phyloP scores from a whole-genome alignment of 208 protist genomes.

The Leptomonas pyrrhocoris region DNA sequence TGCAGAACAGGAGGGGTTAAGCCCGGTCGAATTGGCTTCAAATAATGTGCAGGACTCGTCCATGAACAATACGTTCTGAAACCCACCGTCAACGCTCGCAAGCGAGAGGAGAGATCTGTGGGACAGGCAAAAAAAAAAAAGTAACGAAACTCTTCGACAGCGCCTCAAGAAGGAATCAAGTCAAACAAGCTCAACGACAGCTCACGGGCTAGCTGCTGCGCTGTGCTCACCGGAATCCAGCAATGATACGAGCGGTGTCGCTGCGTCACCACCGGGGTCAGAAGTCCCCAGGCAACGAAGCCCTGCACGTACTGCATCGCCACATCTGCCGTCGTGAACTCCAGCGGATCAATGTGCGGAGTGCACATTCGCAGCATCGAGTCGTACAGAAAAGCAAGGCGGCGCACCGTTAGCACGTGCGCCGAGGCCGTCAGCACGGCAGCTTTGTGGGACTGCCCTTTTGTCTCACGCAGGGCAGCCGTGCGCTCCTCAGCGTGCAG shows the following conservation, averaged over 20 bases:
- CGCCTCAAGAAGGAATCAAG: conserved; percentile 60
- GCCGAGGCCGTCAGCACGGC: conserved; percentile 67
- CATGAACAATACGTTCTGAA: no score
- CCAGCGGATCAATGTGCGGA: conserved; percentile 67
- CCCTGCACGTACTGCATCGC: conserved; percentile 68
- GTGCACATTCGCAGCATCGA: conserved; percentile 70
- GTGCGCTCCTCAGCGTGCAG: conserved; percentile 11
- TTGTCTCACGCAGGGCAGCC: conserved; percentile 22
- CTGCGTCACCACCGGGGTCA: conserved; percentile 47
- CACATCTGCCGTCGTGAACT: conserved; percentile 61
- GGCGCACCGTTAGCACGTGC: conserved; percentile 52
- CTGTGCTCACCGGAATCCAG: conserved; percentile 80
- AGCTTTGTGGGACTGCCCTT: conserved; percentile 71
- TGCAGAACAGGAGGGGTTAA: no score
- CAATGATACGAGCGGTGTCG: conserved; percentile 62
- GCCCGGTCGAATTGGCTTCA: no score
- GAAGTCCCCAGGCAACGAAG: conserved; percentile 77
- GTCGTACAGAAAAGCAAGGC: conserved; percentile 68
- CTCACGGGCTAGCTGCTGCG: conserved; percentile 56
- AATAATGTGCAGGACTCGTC: no score
- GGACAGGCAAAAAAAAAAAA: not conserved
- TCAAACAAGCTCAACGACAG: conserved; percentile 76
- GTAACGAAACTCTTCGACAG: not conserved
- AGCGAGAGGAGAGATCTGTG: not conserved
- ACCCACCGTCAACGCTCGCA: not conserved